These are phyloP conservation scores for Neonectria punicea DNA, from an alignment of 2,329 filamentous ascomycete species.

Conservation along the genomic window DNA sequence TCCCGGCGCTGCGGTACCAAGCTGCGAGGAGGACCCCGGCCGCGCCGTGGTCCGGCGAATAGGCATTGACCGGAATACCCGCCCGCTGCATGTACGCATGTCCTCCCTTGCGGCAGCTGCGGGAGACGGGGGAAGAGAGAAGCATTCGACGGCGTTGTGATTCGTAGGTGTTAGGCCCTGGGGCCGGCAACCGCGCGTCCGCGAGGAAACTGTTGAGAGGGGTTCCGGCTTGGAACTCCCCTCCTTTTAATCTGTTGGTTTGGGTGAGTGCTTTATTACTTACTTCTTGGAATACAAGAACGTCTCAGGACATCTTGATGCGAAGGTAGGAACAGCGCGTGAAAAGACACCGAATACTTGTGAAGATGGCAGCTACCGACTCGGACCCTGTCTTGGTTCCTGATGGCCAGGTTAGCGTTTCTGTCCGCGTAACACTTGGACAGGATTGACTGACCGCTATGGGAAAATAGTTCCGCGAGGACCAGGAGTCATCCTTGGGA, in stretches of 20 bases:
- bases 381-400: neutral
- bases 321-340: neutral
- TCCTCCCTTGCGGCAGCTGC: neutral
- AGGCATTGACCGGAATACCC: neutral
- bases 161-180: neutral
- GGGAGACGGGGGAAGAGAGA: neutral
- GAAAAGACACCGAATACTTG: neutral
- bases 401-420: neutral
- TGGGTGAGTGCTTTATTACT: neutral
- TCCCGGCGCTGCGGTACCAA: conserved; percentile 19
- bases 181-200: neutral
- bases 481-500: neutral
- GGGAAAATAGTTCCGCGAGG: neutral
- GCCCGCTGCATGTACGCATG: neutral
- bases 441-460: neutral
- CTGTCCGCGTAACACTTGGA: neutral
- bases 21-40: neutral
- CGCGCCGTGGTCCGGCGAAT: neutral
- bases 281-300: neutral
- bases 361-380: neutral
- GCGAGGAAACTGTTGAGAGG: neutral
- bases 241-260: neutral
- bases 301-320: neutral
- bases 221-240: neutral
- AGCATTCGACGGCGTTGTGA: neutral